A percentile compares a stretch with the other conserved stretches of the same genome.
Conservation (phyloP, 495 filamentous ascomycete species). For the Extremus antarcticus region DNA sequence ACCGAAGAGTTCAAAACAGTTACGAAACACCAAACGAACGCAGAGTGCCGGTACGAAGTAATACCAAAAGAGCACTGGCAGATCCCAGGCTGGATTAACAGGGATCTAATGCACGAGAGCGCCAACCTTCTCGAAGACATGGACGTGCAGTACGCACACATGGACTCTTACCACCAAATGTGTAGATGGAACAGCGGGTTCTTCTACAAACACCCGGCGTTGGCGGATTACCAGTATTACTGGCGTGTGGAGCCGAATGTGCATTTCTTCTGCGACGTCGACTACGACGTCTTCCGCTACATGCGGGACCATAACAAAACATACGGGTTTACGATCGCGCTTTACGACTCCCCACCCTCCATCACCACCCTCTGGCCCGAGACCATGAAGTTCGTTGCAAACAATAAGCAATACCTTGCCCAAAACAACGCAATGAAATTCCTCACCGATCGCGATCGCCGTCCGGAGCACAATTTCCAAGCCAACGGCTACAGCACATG, state of each 20-base stretch:
- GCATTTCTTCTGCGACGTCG: conserved; percentile 97
- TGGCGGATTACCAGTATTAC: conserved; percentile 76
- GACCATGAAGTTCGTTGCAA: conserved; percentile 74
- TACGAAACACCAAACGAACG: conserved; percentile 71
- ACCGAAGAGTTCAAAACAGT: conserved; percentile 79
- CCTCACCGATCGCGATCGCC: conserved; percentile 64
- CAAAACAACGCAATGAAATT: conserved; percentile 78
- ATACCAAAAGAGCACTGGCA: conserved; percentile 95
- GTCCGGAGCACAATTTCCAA: conserved; percentile 67
- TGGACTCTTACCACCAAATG: conserved; percentile 96
- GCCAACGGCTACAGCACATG: conserved; percentile 97
- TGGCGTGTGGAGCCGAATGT: conserved; percentile 99
- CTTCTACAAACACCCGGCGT: conserved; percentile 92
- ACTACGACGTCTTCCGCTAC: conserved; percentile 98
- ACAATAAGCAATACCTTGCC: conserved; percentile 71
- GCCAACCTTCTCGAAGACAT: conserved; percentile 71
- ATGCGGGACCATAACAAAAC: conserved; percentile 97
- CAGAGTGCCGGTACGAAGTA: conserved; percentile 70
- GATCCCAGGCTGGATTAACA: conserved; percentile 82
- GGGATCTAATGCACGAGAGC: conserved; percentile 74
- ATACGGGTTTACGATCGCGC: conserved; percentile 97
- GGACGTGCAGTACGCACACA: conserved; percentile 76
- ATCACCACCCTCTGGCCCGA: conserved; percentile 93
- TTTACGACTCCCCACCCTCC: conserved; percentile 80
- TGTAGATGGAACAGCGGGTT: conserved; percentile 97